These are phyloP conservation scores for Arabidopsis lyrata DNA, from an alignment of 441 rosid species.

Conservation along the genomic window DNA sequence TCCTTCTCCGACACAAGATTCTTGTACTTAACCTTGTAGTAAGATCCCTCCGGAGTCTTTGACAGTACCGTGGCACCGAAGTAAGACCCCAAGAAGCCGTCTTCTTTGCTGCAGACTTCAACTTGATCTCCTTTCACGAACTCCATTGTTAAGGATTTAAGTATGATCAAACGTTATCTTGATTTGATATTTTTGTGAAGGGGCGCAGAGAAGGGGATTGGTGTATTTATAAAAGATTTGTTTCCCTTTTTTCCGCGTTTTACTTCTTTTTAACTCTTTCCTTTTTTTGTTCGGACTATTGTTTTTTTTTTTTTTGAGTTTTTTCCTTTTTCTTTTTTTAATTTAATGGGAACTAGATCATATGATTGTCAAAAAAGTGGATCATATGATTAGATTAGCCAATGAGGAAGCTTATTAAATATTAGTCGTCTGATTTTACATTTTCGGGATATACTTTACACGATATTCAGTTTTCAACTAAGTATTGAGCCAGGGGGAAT, in stretches of 20 bases:
- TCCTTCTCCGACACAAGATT: constrained; percentile 39
- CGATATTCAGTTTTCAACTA: not conserved
- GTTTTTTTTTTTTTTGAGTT: not conserved
- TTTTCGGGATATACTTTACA: not conserved
- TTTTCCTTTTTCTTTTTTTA: not conserved
- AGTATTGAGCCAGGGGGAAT: not conserved
- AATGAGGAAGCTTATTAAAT: not conserved
- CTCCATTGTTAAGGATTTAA: constrained; percentile 16
- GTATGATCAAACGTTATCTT: not conserved
- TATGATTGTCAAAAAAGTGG: no score
- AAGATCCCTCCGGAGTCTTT: not conserved
- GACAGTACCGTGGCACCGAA: constrained; percentile 32
- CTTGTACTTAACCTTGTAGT: constrained; percentile 38
- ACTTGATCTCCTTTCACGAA: constrained; percentile 28
- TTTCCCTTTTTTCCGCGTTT: constrained; percentile 11
- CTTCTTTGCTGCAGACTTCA: constrained; percentile 47
- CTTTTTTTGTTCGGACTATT: not conserved
- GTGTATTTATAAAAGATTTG: constrained; percentile 5
- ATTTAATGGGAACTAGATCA: not conserved
- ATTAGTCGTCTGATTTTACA: no score
- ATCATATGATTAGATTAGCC: not conserved
- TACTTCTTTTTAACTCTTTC: not conserved
- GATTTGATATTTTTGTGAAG: not conserved
- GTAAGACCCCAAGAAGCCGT: constrained; percentile 46
- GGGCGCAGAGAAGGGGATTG: not conserved